Percentiles rank a stretch among this genome's conserved stretches.
Conservation (phyloP, 2,329 filamentous ascomycete species). For the Cadophora malorum region DNA sequence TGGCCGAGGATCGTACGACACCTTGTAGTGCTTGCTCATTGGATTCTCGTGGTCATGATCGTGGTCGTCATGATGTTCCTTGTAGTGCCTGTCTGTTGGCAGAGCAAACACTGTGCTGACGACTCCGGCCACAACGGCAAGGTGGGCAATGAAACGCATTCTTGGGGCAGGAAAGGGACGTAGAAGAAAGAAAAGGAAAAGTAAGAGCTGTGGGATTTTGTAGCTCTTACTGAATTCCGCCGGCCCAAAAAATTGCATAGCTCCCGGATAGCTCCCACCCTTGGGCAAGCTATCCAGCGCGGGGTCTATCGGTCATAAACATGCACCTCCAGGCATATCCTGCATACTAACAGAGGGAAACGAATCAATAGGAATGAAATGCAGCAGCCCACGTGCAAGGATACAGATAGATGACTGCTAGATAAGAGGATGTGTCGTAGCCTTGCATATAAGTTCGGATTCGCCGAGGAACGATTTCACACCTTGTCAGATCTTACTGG, state of each 20-base stretch:
- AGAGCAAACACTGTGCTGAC: conserved; percentile 12
- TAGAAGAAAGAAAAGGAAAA: not conserved
- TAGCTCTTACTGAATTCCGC: not conserved
- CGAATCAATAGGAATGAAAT: not conserved
- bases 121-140: conserved; percentile 6
- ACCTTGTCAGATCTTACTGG: not conserved
- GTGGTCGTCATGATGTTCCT: not conserved
- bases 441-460: conserved; percentile 5
- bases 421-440: conserved; percentile 2
- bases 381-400: conserved; percentile 1
- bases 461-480: not conserved
- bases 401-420: conserved; percentile 2
- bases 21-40: conserved; percentile 16
- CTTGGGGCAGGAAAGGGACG: not conserved
- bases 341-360: not conserved
- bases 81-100: not conserved
- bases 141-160: conserved; percentile 21
- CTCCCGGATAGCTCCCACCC: conserved; percentile 11
- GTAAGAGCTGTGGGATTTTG: not conserved
- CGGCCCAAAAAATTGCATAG: conserved; percentile 6
- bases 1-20: conserved; percentile 30
- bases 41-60: conserved; percentile 13
- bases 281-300: conserved; percentile 3
- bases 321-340: conserved; percentile 6
- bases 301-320: not conserved